Percentiles rank a stretch among this genome's conserved stretches.
Evolutionary conservation across 176 grass and related monocot species (phyloP).

Genomic region (Metroxylon sagu): DNA sequence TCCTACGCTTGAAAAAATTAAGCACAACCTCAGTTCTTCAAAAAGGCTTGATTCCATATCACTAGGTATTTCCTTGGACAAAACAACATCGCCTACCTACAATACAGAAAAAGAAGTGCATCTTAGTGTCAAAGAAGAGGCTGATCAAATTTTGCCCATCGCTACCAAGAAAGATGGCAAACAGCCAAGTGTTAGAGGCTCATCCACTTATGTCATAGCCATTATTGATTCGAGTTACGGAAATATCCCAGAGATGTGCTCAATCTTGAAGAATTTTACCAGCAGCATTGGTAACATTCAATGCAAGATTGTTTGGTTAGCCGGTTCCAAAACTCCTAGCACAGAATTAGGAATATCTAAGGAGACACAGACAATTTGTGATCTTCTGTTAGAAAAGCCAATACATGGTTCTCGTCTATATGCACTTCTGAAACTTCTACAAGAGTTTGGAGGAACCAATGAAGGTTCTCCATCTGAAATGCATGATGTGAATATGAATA

Average conservation of each 20-base stretch:
- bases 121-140: constrained; percentile 33
- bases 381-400: constrained; percentile 53
- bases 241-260: constrained; percentile 6
- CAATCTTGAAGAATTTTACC: constrained; percentile 12
- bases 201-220: constrained; percentile 26
- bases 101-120: constrained; percentile 22
- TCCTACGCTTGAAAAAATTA: constrained; percentile 33
- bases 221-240: constrained; percentile 34
- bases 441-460: constrained; percentile 19
- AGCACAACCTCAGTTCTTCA: neutral
- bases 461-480: constrained; percentile 4
- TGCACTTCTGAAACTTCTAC: constrained; percentile 21
- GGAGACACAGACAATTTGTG: constrained; percentile 10
- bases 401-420: constrained; percentile 56
- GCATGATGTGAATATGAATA: too few species aligned
- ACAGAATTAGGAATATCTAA: constrained; percentile 27
- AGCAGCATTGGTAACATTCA: constrained; percentile 18
- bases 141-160: constrained; percentile 1
- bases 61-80: constrained; percentile 1
- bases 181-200: neutral
- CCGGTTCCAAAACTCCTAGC: constrained; percentile 27
- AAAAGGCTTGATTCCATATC: constrained; percentile 17
- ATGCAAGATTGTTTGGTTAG: constrained; percentile 41
- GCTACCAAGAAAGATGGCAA: too few species aligned
- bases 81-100: neutral